A percentile compares a stretch with the other conserved stretches of the same genome.
Conservation (phyloP, 2,329 filamentous ascomycete species). For the Alternaria gansuensis region DNA sequence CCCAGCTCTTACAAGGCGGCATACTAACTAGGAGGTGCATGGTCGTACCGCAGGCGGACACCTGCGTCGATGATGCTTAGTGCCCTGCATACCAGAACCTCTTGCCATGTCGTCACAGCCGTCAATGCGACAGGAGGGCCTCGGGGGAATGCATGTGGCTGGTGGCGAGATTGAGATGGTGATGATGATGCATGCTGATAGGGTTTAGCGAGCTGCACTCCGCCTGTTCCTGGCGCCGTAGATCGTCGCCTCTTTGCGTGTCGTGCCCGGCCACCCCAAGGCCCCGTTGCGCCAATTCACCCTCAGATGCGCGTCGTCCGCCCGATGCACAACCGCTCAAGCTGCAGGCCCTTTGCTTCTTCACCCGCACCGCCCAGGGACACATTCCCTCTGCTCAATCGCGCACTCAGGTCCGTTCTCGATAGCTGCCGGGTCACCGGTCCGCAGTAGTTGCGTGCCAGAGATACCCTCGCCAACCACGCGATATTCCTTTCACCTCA, state of each 20-base stretch:
- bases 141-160: constrained; percentile 7
- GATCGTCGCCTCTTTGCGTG: constrained; percentile 26
- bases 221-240: constrained; percentile 27
- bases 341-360: constrained; percentile 17
- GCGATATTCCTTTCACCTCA: constrained; percentile 21
- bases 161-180: constrained; percentile 26
- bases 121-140: not conserved
- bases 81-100: constrained; percentile 1
- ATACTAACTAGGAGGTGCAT: constrained; percentile 12
- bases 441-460: constrained; percentile 25
- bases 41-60: constrained; percentile 14
- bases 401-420: constrained; percentile 11
- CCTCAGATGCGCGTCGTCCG: constrained; percentile 20
- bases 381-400: constrained; percentile 14
- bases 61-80: constrained; percentile 12
- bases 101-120: not conserved
- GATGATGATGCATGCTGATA: constrained; percentile 21
- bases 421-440: constrained; percentile 18
- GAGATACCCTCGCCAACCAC: constrained; percentile 32
- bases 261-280: constrained; percentile 25
- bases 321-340: constrained; percentile 15
- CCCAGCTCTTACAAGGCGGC: not conserved
- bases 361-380: constrained; percentile 8
- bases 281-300: constrained; percentile 19
- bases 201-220: constrained; percentile 22